Percentiles rank a stretch among this genome's conserved stretches.
These are phyloP conservation scores for Rhododendron ovatum DNA, from an alignment of 148 eudicot species.

Conservation along the genomic window DNA sequence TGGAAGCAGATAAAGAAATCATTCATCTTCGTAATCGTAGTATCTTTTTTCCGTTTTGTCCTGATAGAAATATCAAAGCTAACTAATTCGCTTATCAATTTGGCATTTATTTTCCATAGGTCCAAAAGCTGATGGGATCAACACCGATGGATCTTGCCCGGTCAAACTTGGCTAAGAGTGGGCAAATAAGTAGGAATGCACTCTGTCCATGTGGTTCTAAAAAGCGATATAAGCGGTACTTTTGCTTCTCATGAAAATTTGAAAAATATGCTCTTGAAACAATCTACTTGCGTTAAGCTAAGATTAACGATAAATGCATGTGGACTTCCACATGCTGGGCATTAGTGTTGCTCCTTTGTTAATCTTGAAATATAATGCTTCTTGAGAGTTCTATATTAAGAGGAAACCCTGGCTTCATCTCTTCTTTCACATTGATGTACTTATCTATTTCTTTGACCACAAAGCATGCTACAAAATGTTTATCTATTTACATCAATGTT, in stretches of 20 bases:
- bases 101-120: constrained; percentile 29
- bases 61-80: not conserved
- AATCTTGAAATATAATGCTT: not conserved
- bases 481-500: not conserved
- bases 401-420: constrained; percentile 1
- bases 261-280: not conserved
- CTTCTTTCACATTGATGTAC: not conserved
- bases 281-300: not conserved
- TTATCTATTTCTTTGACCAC: not conserved
- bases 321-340: not conserved
- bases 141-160: constrained; percentile 67
- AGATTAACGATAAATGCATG: not conserved
- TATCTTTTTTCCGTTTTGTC: not conserved
- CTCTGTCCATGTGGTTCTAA: constrained; percentile 88
- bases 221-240: constrained; percentile 69
- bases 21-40: not conserved
- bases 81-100: not conserved
- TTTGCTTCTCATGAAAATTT: constrained; percentile 3
- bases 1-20: not conserved
- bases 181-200: constrained; percentile 83
- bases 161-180: constrained; percentile 82
- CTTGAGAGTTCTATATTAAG: not conserved
- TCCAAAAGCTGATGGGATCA: constrained; percentile 76
- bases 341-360: constrained; percentile 2
- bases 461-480: not conserved